Conservation (phyloP, 345 rosid genomes). For the Kandelia obovata region DNA sequence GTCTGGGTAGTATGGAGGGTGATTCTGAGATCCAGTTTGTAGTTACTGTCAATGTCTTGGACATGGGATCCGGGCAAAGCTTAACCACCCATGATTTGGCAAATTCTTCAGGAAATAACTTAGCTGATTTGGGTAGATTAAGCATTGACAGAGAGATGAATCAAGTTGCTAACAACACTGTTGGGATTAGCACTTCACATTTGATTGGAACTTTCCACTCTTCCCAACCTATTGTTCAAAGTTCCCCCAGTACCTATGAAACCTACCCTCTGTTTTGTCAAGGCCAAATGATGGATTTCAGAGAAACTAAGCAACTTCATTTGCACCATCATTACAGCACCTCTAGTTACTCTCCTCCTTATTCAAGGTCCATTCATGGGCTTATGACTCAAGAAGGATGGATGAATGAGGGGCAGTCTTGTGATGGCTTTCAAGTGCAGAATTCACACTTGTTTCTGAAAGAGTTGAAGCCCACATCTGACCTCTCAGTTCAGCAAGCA, state of each 20-base stretch:
- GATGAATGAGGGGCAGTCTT: slow-evolving; percentile 33
- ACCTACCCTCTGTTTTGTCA: slow-evolving; percentile 42
- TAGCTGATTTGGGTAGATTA: slow-evolving; percentile 45
- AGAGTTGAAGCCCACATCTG: slow-evolving; percentile 40
- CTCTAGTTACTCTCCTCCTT: slow-evolving; percentile 35
- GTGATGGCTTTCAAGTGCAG: slow-evolving; percentile 36
- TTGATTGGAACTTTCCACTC: slow-evolving; percentile 40
- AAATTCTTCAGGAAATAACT: slow-evolving; percentile 51
- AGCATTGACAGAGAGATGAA: slow-evolving; percentile 35
- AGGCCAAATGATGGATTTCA: slow-evolving; percentile 41
- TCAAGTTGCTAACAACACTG: slow-evolving; percentile 29
- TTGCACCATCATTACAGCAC: slow-evolving; percentile 37
- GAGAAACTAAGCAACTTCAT: slow-evolving; percentile 37
- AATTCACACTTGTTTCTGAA: slow-evolving; percentile 29
- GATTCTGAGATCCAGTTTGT: slow-evolving; percentile 71
- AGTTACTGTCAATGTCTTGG: slow-evolving; percentile 77
- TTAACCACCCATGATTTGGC: slow-evolving; percentile 41
- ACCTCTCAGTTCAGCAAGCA: slow-evolving; percentile 32
- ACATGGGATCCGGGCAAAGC: slow-evolving; percentile 48
- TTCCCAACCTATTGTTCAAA: slow-evolving; percentile 38
- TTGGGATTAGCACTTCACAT: slow-evolving; percentile 37
- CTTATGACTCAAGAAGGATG: slow-evolving; percentile 39
- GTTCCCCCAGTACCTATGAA: slow-evolving; percentile 46
- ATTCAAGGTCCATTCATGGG: slow-evolving; percentile 40
- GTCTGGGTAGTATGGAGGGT: slow-evolving; percentile 40